Percentiles rank a stretch among this genome's conserved stretches.
Conservation (phyloP, 1,284 basidiomycete species). For the Microbotryum silenes-acaulis region DNA sequence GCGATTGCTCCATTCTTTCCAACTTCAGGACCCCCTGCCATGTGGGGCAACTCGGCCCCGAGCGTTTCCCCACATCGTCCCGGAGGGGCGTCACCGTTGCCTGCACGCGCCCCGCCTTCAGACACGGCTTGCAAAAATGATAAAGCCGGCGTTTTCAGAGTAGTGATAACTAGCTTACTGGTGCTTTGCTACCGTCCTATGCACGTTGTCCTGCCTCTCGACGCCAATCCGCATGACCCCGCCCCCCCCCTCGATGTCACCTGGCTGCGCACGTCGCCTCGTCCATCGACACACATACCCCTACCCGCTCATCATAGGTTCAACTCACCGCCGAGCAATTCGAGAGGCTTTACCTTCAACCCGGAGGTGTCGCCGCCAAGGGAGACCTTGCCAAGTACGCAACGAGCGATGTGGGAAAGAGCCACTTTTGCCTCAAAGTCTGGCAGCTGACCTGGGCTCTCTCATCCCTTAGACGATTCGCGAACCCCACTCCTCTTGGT, state of each 20-base stretch:
- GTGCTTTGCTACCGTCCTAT: not conserved
- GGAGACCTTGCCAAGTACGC: constrained; percentile 21
- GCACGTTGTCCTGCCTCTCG: too few species aligned
- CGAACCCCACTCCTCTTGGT: constrained; percentile 33
- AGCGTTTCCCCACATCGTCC: not conserved
- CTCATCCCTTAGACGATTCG: constrained; percentile 27
- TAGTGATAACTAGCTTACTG: not conserved
- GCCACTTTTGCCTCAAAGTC: constrained; percentile 16
- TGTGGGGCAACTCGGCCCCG: not conserved
- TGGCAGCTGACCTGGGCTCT: constrained; percentile 14
- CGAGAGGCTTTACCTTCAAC: constrained; percentile 32
- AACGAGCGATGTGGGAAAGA: not conserved
- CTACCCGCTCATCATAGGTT: not conserved
- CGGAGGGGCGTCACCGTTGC: not conserved
- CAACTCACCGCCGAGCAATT: constrained; percentile 25
- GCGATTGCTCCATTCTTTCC: not conserved
- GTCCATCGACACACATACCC: too few species aligned
- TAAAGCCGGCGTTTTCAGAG: not conserved
- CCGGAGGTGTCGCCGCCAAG: constrained; percentile 30
- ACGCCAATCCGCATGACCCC: too few species aligned
- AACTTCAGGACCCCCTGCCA: not conserved
- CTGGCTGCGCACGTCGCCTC: too few species aligned
- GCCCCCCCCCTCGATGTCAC: too few species aligned
- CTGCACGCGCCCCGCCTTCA: not conserved
- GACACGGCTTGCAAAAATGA: not conserved